Base-by-base conservation (phyloP, 2,329 filamentous ascomycete species). In the Colletotrichum sp. region DNA sequence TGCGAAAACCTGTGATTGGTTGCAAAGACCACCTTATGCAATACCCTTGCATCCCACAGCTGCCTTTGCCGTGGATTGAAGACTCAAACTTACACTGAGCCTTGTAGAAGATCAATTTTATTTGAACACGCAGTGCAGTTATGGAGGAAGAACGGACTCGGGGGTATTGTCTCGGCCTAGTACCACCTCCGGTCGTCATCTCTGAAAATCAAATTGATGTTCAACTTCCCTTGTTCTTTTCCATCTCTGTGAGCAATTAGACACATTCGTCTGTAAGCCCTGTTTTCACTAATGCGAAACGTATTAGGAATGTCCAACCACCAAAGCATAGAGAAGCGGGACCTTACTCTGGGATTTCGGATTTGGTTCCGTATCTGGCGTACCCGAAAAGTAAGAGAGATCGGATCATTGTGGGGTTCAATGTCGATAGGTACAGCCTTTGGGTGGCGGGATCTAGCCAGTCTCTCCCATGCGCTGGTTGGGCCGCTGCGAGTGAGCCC, bases 171-270 rank as follows among this genome's bases (percentile, higher is more conserved):
- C 30, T 30, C 30, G 30, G 30, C 30, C 30, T 30, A 30, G 30
- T 2, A 30, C 30, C 30, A 30, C 2, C 30, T 30, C 30, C 9
- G 30, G 30, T 10, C 30, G 30, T 30, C 30, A 30, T 30, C 30
- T 30, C 10, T 30, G 9, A 30, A 1, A 2, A 30, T 30, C 30
- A 30, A 30, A 30, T 30, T 30, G 30, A 30, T 30, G 30, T 0
- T 30, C 30, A 30, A 30, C 30, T 30, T 30, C 2, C 30, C 30
- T 30, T 30, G 1, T 30, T 30, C 30, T 30, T 30, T 30, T 30
- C 1, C 30, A 30, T 1, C 30, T 30, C 2, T 30, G 1, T 30
- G 30, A 1, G 6, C 18, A n/a, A 10, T 10, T 10, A 2, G 3
- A 10, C 3, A 44, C 5, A 1, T 44, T 44, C 9, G 9, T 12